Base-by-base conservation (phyloP, 176 grass and related monocot genomes). In the Cenchrus americanus region DNA sequence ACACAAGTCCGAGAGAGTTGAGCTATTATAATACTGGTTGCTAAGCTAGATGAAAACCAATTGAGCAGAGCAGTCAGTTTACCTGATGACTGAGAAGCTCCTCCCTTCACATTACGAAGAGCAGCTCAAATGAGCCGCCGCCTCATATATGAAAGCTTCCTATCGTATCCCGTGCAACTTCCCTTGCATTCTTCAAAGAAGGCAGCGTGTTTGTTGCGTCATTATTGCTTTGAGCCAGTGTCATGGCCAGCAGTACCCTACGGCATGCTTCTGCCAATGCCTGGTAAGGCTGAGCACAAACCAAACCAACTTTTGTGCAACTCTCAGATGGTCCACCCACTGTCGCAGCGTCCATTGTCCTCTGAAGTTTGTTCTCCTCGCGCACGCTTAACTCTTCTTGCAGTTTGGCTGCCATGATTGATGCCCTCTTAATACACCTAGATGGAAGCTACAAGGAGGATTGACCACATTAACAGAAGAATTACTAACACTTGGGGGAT, bases 361-460 rank as follows among this genome's bases (percentile, higher is more conserved):
- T 87, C 50, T 1, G 7, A 50, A 73, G n/a, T 81, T 68, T 78
- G 53, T 84, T 90, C 84, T 75, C 62, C 65, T 76, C 77, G 9
- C 54, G 79, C 58, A 24, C 27, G 14, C 50, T 86, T 58, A 93
- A 68, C 76, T 95, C 90, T 75, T 82, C 82, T 90, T 98, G 92
- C 30, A 98, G 69, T 82, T 88, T 93, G 62, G 88, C 81, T 72
- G 95, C 92, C 95, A 95, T 91, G 52, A 93, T 75, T 4, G 79
- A 87, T 55, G 95, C 95, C 32, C 82, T 76, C 26, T 86, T 83
- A 77, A 95, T 88, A 89, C 92, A 98, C 43, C 79, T 89, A 76
- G 83, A 75, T 15, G 95, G 92, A 81, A 98, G 91, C 95, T 98
- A 88, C 53, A 73, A 91, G 23, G 32, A 83, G 41, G 65, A 80